A percentile compares a stretch with the other conserved stretches of the same genome.
Conservation (phyloP, 257 asterid genomes). For the Solanum okadae region DNA sequence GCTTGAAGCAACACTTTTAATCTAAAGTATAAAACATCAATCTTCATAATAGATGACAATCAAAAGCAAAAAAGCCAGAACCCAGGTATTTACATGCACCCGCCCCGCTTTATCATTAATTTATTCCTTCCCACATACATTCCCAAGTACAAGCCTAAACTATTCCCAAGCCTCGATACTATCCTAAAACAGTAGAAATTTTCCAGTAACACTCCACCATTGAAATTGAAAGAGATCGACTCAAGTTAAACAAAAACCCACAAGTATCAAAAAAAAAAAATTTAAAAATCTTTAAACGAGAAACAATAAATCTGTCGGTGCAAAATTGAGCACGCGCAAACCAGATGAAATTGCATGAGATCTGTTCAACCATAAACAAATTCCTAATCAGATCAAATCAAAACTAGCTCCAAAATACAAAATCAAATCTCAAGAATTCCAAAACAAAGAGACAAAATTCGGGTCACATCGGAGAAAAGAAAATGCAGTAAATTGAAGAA, state of each 20-base stretch:
- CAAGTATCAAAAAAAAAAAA: background rate
- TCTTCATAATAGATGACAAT: background rate
- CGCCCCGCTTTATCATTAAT: too few relatives aligned
- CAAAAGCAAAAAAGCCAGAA: background rate
- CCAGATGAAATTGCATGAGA: background rate
- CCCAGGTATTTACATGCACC: background rate
- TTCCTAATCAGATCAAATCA: background rate
- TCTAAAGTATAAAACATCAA: background rate
- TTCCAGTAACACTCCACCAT: background rate
- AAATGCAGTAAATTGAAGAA: background rate
- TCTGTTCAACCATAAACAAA: background rate
- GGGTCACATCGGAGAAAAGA: background rate
- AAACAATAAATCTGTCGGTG: background rate
- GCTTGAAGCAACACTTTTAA: background rate
- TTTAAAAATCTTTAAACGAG: background rate
- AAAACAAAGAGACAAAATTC: too few relatives aligned
- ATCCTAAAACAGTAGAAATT: background rate
- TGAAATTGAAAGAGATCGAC: background rate
- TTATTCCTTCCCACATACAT: background rate
- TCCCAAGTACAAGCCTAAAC: background rate
- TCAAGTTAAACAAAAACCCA: background rate
- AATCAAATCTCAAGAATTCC: background rate
- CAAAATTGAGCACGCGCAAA: background rate
- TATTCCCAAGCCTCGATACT: background rate
- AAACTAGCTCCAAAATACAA: background rate